Evolutionary conservation across 2,329 filamentous ascomycete species (phyloP).

Genomic region (Elsinoe australis): DNA sequence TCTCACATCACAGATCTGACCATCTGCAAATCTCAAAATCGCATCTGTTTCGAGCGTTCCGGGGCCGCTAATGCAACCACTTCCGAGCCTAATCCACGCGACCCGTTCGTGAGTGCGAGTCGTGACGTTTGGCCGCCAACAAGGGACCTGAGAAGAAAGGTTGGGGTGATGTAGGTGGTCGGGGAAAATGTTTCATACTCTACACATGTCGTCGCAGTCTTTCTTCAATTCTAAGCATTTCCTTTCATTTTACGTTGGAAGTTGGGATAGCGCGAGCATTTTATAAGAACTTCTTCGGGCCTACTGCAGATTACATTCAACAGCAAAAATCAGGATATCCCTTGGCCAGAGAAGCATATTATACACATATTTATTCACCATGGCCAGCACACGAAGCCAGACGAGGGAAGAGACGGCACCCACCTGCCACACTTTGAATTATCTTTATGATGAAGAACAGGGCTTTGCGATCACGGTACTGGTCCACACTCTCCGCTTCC

Average conservation of each 20-base stretch:
- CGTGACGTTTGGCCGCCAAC: slow-evolving; percentile 15
- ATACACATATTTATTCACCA: not conserved
- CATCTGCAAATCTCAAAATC: slow-evolving; percentile 7
- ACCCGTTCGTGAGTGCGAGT: slow-evolving; percentile 2
- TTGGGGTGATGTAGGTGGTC: slow-evolving; percentile 14
- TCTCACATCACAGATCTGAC: slow-evolving; percentile 4
- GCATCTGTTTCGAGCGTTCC: not conserved
- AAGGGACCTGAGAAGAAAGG: too few species aligned
- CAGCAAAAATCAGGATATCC: too few species aligned
- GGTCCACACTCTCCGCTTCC: slow-evolving; percentile 28
- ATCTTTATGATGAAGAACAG: slow-evolving; percentile 29
- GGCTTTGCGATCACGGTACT: slow-evolving; percentile 29
- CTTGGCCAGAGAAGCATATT: too few species aligned
- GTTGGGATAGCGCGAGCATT: not conserved
- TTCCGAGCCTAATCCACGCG: slow-evolving; percentile 5
- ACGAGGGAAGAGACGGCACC: slow-evolving; percentile 16
- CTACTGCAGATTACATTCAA: too few species aligned
- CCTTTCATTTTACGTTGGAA: not conserved
- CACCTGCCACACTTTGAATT: slow-evolving; percentile 26
- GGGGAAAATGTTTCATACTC: not conserved
- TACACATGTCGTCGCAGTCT: not conserved
- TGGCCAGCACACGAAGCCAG: slow-evolving; percentile 14
- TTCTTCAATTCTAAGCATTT: not conserved
- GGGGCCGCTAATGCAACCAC: slow-evolving; percentile 16
- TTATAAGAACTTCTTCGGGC: not conserved